Percentiles rank a stretch among this genome's conserved stretches.
phyloP scores from a whole-genome alignment of 2,329 filamentous ascomycete species.

The Fonsecaea monophora region DNA sequence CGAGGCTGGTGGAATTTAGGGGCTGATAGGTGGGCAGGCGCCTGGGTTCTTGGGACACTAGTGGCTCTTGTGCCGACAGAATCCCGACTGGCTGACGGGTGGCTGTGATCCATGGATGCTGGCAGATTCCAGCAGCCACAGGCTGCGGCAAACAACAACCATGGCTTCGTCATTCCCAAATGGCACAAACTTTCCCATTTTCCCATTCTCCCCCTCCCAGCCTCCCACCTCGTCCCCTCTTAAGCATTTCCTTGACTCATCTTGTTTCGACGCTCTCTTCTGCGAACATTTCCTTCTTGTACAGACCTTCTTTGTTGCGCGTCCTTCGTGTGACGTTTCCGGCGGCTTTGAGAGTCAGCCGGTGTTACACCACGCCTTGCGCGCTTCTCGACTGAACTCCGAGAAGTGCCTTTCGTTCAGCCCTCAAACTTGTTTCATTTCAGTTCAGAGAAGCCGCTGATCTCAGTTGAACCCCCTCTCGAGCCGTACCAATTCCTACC shows the following conservation, averaged over 20 bases:
- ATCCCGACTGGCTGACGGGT: background rate
- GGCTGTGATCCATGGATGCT: background rate
- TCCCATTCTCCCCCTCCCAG: background rate
- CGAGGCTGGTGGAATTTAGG: background rate
- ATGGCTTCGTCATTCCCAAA: conserved; percentile 5
- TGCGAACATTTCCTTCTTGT: conserved; percentile 7
- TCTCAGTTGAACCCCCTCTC: background rate
- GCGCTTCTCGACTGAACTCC: background rate
- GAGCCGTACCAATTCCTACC: background rate
- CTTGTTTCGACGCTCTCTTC: conserved; percentile 1
- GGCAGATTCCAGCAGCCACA: conserved; percentile 5
- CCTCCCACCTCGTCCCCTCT: background rate
- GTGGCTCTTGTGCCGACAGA: background rate
- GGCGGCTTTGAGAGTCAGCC: conserved; percentile 19
- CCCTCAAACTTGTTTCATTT: conserved; percentile 1
- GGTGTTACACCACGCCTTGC: background rate
- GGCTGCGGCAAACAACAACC: conserved; percentile 7
- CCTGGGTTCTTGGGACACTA: background rate
- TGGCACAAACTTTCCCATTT: conserved; percentile 2
- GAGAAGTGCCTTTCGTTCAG: conserved; percentile 9
- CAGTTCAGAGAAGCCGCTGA: background rate
- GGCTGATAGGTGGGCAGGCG: background rate
- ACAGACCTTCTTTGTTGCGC: conserved; percentile 14
- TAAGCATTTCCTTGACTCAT: conserved; percentile 6
- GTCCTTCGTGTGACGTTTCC: conserved; percentile 7